Conservation (phyloP, 116 monocot genomes). For the Zostera marina region DNA sequence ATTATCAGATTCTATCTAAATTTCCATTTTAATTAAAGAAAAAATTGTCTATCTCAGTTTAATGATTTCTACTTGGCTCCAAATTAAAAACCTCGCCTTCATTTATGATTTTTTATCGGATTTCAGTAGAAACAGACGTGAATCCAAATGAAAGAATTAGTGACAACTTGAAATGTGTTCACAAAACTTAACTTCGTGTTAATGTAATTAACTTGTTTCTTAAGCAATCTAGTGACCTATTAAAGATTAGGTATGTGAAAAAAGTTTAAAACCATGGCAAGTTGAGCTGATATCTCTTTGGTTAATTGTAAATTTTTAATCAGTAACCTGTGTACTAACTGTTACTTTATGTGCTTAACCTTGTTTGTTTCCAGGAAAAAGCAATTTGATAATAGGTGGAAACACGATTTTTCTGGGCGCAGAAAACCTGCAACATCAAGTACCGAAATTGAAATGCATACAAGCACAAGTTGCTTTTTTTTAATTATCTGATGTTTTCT, state of each 20-base stretch:
- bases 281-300: background rate
- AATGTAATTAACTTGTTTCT: background rate
- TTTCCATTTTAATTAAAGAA: too few species aligned
- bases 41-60: too few species aligned
- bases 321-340: too few species aligned
- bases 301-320: too few species aligned
- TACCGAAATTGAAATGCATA: conserved; percentile 8
- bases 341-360: background rate
- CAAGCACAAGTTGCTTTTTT: background rate
- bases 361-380: conserved; percentile 23
- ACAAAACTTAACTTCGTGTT: too few species aligned
- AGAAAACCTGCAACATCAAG: conserved; percentile 30
- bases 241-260: background rate
- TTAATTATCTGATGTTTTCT: conserved; percentile 9
- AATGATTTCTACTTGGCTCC: too few species aligned
- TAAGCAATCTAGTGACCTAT: background rate
- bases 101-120: too few species aligned
- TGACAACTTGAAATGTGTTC: too few species aligned
- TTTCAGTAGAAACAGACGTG: too few species aligned
- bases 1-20: too few species aligned
- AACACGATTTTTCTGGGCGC: conserved; percentile 41
- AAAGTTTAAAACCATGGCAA: background rate
- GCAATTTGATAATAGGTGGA: conserved; percentile 49
- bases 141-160: too few species aligned
- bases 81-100: too few species aligned